Conservation (phyloP, 305 asterid species). For the Euphrasia arctica region DNA sequence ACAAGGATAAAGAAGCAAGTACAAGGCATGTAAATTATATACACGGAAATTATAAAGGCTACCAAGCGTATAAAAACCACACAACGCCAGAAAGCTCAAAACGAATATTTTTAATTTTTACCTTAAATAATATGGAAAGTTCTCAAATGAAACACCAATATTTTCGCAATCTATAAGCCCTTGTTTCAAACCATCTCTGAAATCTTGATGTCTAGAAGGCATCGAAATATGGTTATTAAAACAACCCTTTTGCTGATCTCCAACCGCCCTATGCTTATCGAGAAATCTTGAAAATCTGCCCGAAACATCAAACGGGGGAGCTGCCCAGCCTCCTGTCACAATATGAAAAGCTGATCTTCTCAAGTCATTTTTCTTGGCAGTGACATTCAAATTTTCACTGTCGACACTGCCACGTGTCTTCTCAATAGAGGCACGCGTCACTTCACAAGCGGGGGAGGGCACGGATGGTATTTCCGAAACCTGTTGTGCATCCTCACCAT, state of each 20-base stretch:
- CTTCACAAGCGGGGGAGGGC: constrained; percentile 49
- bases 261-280: constrained; percentile 43
- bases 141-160: constrained; percentile 66
- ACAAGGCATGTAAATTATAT: constrained; percentile 3
- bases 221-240: constrained; percentile 40
- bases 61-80: background rate
- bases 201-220: constrained; percentile 59
- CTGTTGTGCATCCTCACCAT: constrained; percentile 48
- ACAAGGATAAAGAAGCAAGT: constrained; percentile 16
- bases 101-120: constrained; percentile 29
- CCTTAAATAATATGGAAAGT: constrained; percentile 89
- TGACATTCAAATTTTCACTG: constrained; percentile 46
- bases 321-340: constrained; percentile 43
- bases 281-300: constrained; percentile 43
- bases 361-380: constrained; percentile 50
- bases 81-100: background rate
- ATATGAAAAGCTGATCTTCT: constrained; percentile 51
- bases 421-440: constrained; percentile 55
- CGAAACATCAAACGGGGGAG: constrained; percentile 39
- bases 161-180: constrained; percentile 51
- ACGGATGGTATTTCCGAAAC: constrained; percentile 50
- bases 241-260: constrained; percentile 41
- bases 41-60: background rate
- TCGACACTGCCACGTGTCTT: constrained; percentile 36
- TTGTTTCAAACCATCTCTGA: constrained; percentile 56